Evolutionary conservation across 257 asterid genomes (phyloP), one percentile per base, ranked within the genome.

Genomic region (Nicotiana tabacum): DNA sequence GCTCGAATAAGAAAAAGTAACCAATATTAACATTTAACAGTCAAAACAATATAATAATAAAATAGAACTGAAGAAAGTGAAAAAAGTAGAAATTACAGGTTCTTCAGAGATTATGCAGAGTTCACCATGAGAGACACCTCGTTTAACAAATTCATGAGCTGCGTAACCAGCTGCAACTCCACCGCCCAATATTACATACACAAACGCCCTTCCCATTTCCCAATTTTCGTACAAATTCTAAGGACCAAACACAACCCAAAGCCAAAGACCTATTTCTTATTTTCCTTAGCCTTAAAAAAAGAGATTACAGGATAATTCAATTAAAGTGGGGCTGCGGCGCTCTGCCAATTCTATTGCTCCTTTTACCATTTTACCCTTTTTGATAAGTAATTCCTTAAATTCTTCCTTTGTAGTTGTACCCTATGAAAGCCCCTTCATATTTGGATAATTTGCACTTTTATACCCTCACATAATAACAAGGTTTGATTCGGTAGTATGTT

Each of bases 151-250:
- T 89, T 96, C 98, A 85, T 84, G 92, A 78, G 98, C 97, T 78
- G 98, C 95, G 84, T 96, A 93, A 27, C 99, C 99, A 82, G 97
- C 98, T 11, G 98, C 90, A 35, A 93, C 98, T 5, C 98, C 98
- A 66, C 99, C 98, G 21, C 99, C 99, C 46, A 96, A 83, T 77
- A 94, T 94, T 77, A 93, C 99, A 89, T 90, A 94, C 74, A 93
- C 93, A 87, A 92, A 94, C 80, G 99, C 99, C 81, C 98, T 89
- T 70, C 98, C 98, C 99, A 96, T 96, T 78, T 83, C 55, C 27
- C 43, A 43, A 43, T 43, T 43, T 33, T 21, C 39, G 5, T 30
- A 64, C 27, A 4, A 76, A 46, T 48, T 51, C 80, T 15, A 51
- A 51, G 64, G 64, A 27, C 64, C 78, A 46, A 72, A 72, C 51